Conservation (phyloP, 345 rosid genomes). For the Salix brachista region DNA sequence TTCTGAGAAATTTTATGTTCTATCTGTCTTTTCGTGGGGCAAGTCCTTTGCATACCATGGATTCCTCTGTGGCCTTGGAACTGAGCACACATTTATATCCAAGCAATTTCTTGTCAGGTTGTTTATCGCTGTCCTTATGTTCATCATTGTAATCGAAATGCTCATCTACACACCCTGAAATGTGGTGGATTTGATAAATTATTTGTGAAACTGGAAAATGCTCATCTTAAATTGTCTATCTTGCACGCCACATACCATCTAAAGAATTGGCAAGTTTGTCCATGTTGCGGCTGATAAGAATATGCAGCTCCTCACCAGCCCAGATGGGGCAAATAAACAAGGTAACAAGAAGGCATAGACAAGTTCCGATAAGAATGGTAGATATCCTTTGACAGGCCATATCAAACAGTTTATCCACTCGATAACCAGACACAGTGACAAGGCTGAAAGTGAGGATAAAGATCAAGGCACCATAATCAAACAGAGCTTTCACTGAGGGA, state of each 20-base stretch:
- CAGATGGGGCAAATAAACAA: slow-evolving; percentile 41
- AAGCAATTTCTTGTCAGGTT: slow-evolving; percentile 20
- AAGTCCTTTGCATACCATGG: slow-evolving; percentile 30
- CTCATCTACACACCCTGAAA: slow-evolving; percentile 38
- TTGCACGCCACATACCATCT: slow-evolving; percentile 24
- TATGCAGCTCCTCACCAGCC: slow-evolving; percentile 38
- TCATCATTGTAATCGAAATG: slow-evolving; percentile 24
- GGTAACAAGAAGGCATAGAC: slow-evolving; percentile 31
- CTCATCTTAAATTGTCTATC: neutral
- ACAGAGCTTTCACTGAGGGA: slow-evolving; percentile 31
- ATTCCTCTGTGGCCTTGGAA: slow-evolving; percentile 46
- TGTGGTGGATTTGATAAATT: neutral
- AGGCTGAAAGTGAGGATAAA: slow-evolving; percentile 47
- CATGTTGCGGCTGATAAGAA: slow-evolving; percentile 26
- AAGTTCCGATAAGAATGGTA: slow-evolving; percentile 37
- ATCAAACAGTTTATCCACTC: slow-evolving; percentile 29
- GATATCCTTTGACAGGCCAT: slow-evolving; percentile 36
- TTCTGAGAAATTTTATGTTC: neutral
- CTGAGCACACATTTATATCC: slow-evolving; percentile 43
- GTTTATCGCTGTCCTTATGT: slow-evolving; percentile 4
- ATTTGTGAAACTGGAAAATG: neutral
- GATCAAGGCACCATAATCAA: slow-evolving; percentile 45
- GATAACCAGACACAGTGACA: slow-evolving; percentile 37
- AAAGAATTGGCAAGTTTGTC: slow-evolving; percentile 40
- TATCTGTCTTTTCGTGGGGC: neutral